Evolutionary conservation across 2,329 filamentous ascomycete species (phyloP), one percentile per base, ranked within the genome.

Genomic region (Lachnellula willkommii): DNA sequence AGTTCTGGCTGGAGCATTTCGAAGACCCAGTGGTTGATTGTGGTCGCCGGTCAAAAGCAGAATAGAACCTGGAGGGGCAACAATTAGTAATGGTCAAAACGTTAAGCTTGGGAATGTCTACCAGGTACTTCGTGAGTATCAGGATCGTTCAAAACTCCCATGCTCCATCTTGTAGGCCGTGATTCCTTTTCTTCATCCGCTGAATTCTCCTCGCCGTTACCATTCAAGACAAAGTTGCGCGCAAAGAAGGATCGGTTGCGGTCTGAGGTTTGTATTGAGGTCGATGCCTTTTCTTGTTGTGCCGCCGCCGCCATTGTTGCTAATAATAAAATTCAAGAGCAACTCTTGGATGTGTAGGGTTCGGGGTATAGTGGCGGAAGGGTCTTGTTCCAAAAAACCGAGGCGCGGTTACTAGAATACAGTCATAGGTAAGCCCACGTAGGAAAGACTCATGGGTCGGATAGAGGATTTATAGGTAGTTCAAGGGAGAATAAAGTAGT

Each of bases 41-140:
- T 76, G 77, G 60, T 81, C 72, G 12, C 74, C 71, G 2, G 80
- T 77, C 37, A 85, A 73, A 6, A 85, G 72, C 36, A 84, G 70
- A 3, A 85, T 79, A 12, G 82, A 84, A 9, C 82, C 82, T 84
- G 42, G 36, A 35, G 48, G 53, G 14, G 8, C 22, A n/a, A 42
- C 9, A 36, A 46, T 36, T 37, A 35, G 39, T 7, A 36, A 4
- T n/a, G 22, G 40, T 28, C n/a, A 39, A 35, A 39, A 49, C 24
- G 53, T 4, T 20, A 32, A 8, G 40, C 28, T 12, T 42, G 26
- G 22, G 40, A 12, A 47, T 40, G 61, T 80, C 60, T 74, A 91
- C 89, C 90, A 63, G 92, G 92, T 12, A 96, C 91, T 73, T 95
- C 89, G 60, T 94, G 88, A 0, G 91, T 96, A 55, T 86, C 71